These are phyloP conservation scores for Aspergillus persii DNA, from an alignment of 2,329 filamentous ascomycete species.

Conservation along the genomic window DNA sequence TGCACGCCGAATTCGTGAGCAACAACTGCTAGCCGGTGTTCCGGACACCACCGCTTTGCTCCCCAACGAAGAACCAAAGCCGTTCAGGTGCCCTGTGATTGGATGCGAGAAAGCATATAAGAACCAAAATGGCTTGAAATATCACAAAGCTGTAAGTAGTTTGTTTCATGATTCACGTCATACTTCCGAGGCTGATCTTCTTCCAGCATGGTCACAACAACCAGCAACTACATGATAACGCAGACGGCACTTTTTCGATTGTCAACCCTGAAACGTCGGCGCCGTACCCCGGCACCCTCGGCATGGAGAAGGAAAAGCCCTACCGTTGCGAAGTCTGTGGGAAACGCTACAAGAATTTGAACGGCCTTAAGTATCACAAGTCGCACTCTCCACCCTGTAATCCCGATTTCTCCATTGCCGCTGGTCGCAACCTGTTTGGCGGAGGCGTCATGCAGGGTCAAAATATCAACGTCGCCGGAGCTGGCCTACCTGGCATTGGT, in stretches of 20 bases:
- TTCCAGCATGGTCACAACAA: constrained; percentile 84
- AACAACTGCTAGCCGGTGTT: constrained; percentile 60
- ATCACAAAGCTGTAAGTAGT: constrained; percentile 64
- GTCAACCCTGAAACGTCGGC: constrained; percentile 93
- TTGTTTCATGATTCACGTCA: constrained; percentile 24
- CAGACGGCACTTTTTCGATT: constrained; percentile 95
- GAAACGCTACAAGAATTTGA: constrained; percentile 98
- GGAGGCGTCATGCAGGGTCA: constrained; percentile 47
- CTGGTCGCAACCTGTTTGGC: constrained; percentile 37
- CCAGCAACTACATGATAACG: constrained; percentile 93
- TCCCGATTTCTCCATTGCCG: constrained; percentile 67
- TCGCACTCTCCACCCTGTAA: constrained; percentile 86
- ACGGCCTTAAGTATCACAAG: constrained; percentile 94
- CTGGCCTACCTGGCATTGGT: constrained; percentile 47
- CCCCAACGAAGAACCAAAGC: constrained; percentile 87
- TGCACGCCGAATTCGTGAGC: constrained; percentile 62
- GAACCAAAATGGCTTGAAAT: constrained; percentile 98
- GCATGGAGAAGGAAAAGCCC: constrained; percentile 99
- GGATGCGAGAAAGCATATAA: constrained; percentile 99
- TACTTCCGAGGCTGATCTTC: constrained; percentile 20
- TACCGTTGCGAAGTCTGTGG: constrained; percentile 96
- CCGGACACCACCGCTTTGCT: constrained; percentile 47
- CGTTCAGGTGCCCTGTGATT: constrained; percentile 95
- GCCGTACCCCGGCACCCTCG: constrained; percentile 90
- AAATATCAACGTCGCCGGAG: constrained; percentile 48